Evolutionary conservation across 2,329 filamentous ascomycete genomes (phyloP), one percentile per base, ranked within the genome.

Genomic region (Arthrobotrys sinensis): DNA sequence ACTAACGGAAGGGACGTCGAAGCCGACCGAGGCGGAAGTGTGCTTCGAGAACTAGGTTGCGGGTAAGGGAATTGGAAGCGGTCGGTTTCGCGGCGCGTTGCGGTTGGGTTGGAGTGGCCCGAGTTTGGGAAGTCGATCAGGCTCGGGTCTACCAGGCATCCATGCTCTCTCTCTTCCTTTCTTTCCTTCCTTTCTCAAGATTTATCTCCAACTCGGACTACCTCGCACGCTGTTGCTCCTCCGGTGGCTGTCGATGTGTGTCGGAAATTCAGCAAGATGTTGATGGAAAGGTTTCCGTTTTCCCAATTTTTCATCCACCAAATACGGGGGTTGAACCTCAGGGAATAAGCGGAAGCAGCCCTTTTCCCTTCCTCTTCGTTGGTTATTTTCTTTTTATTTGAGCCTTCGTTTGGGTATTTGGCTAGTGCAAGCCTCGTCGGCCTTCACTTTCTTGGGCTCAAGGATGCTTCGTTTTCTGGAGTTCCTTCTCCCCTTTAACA

Each of bases 111-210:
- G 48, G 46, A 60, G 60, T 34, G 32, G 60, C 12, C 67, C 40
- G 45, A 14, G 65, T 69, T 53, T 32, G 65, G 65, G 45, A 60
- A 60, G 69, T 66, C 60, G 60, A 73, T 73, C 60, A 73, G 48
- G 53, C 24, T 73, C 69, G 60, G 69, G 69, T 48, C 43, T 14
- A 38, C 21, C 38, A 43, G 69, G 19, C 32, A 72, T 65, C 68
- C 68, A 72, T 72, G 68, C 57, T 62, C 38, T 12, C 14, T 28
- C 16, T 36, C 24, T 34, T 40, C 32, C 55, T 14, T 28, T 21
- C 32, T 12, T 34, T 53, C 12, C 10, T 28, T n/a, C 46, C 10
- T 6, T 32, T 52, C 21, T n/a, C 3, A 28, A n/a, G 7, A 38
- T 12, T 12, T 57, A 21, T 57, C 32, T 57, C 32, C 32, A 12